These are phyloP conservation scores for Coemansia sp. DNA, from an alignment of 192 early-diverging fungal genomes.

Conservation along the genomic window DNA sequence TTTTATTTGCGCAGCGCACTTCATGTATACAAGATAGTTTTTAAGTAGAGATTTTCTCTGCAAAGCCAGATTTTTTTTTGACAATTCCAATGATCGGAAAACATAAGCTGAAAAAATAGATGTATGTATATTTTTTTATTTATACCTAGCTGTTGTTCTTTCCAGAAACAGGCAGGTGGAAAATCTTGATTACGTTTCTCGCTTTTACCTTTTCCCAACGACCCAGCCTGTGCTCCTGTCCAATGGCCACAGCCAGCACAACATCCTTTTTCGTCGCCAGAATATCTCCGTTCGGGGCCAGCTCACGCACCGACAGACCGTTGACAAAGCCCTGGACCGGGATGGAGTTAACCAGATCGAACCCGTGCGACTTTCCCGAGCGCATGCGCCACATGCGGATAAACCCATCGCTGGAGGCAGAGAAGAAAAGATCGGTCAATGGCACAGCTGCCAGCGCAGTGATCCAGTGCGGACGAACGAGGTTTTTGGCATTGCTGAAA, in stretches of 20 bases:
- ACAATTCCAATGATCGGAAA: too few species aligned
- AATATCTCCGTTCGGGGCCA: constrained; percentile 3
- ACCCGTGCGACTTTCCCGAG: constrained; percentile 61
- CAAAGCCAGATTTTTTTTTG: too few species aligned
- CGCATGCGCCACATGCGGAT: constrained; percentile 86
- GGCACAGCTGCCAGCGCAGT: constrained; percentile 78
- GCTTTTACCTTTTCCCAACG: constrained; percentile 85
- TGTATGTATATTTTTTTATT: too few species aligned
- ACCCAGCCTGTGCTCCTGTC: constrained; percentile 88
- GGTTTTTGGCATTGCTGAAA: neutral
- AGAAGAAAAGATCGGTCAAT: constrained; percentile 88
- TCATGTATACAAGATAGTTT: too few species aligned
- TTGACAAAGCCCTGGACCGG: constrained; percentile 68
- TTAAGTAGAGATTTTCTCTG: neutral
- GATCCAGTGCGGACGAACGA: constrained; percentile 72
- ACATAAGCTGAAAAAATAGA: too few species aligned
- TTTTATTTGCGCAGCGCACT: neutral
- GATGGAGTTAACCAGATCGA: constrained; percentile 53
- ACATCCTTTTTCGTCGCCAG: constrained; percentile 27
- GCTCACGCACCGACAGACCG: constrained; percentile 36
- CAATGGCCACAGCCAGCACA: constrained; percentile 68
- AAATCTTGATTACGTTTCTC: constrained; percentile 71
- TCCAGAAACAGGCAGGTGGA: constrained; percentile 56
- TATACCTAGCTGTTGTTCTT: neutral
- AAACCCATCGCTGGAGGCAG: constrained; percentile 85